Evolutionary conservation across 805 yeast species (phyloP), one percentile per base, ranked within the genome.

Genomic region (Suhomyces tanzawaensis): DNA sequence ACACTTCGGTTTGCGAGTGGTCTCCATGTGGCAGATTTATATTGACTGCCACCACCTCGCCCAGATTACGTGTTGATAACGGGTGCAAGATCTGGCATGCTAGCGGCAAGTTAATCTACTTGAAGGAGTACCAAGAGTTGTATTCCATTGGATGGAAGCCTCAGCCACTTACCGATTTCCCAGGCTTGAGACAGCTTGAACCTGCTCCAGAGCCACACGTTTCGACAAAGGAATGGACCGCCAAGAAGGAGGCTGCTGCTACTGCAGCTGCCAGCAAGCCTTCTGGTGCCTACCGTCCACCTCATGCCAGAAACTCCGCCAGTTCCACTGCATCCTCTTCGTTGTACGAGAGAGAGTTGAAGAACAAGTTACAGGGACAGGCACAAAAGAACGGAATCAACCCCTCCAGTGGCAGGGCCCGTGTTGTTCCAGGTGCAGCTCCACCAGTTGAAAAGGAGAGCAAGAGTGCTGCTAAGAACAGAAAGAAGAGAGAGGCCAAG

Each of bases 1-100:
- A 93, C 68, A 89, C 98, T 12, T 83, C 95, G n/a, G 95, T 84
- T 31, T 91, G 96, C 61, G 87, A 86, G 60, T 93, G 99, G 99
- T 82, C 95, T 2, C 99, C 99, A 7, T 95, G 93, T 64, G 98
- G 99, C 26, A 81, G 93, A 55, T 89, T 75, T 57, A 80, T 93
- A 41, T 68, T 93, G 61, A 91, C 98, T 12, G 98, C 99, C 14
- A 95, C 98, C 4, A 93, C 98, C 0, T 81, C 96, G 15, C 99
- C 99, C 47, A 77, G 99, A 53, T 76, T 93, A 52, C 81, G 99
- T 56, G 99, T 93, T 29, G 99, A 95, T 65, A 93, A 93, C 60
- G 91, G 97, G 43, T 81, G 84, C 51, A 86, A 87, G 63, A 73
- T 93, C 52, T 93, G 98, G 96, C 95, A 93, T 62, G 88, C 81